Conservation (phyloP, 1,139 yeast genomes). For the Scheffersomyces parashehatae region DNA sequence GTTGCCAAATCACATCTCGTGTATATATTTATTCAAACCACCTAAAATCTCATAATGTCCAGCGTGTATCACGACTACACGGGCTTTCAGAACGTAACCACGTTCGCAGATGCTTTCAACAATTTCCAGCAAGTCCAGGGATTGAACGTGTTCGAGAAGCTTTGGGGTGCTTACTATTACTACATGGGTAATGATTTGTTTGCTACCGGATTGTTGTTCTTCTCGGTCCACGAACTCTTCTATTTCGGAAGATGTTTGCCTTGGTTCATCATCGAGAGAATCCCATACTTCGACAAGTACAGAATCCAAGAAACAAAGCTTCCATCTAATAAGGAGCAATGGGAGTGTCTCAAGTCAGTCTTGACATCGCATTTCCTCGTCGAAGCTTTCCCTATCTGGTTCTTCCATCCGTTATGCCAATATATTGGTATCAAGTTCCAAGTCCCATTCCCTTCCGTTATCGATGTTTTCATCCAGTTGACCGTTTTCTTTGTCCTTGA, state of each 20-base stretch:
- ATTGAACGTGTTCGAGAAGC: slow-evolving; percentile 32
- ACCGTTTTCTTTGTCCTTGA: slow-evolving; percentile 43
- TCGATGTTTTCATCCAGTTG: slow-evolving; percentile 32
- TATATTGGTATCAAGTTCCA: slow-evolving; percentile 36
- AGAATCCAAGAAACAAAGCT: slow-evolving; percentile 46
- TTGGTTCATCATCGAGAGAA: slow-evolving; percentile 46
- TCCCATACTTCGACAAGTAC: slow-evolving; percentile 42
- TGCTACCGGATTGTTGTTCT: slow-evolving; percentile 48
- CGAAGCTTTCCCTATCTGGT: slow-evolving; percentile 51
- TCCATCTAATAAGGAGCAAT: slow-evolving; percentile 44
- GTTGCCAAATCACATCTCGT: no score
- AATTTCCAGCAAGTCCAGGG: slow-evolving; percentile 33
- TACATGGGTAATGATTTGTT: slow-evolving; percentile 44
- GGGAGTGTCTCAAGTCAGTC: slow-evolving; percentile 50
- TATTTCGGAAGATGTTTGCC: slow-evolving; percentile 50
- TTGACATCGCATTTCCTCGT: slow-evolving; percentile 46
- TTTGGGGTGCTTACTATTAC: slow-evolving; percentile 47
- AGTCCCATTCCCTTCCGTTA: slow-evolving; percentile 42
- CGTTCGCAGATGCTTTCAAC: slow-evolving; percentile 34
- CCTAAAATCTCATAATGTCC: slow-evolving; percentile 7
- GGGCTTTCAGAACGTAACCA: slow-evolving; percentile 38
- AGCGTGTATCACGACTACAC: slow-evolving; percentile 45
- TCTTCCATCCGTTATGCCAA: slow-evolving; percentile 47
- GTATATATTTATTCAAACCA: neutral
- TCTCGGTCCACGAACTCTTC: slow-evolving; percentile 41